Evolutionary conservation across 2,329 filamentous ascomycete species (phyloP), one percentile per base, ranked within the genome.

Genomic region (Didymella glomerata): DNA sequence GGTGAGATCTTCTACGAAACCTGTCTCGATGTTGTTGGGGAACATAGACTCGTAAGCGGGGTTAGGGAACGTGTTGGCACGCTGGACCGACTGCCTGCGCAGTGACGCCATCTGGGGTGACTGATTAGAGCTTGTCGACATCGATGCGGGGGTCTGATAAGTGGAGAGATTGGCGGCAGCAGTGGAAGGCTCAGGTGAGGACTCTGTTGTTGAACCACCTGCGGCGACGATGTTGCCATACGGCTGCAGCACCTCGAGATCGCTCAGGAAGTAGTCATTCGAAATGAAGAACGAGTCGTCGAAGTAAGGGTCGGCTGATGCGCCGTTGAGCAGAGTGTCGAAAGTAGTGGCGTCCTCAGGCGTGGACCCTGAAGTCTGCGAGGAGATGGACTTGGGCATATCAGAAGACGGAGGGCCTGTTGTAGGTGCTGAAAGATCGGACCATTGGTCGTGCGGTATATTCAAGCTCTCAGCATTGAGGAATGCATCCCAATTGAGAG

Each of bases 181-280:
- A 20, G 62, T 66, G 44, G 62, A 66, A 48, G 74, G 74, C 66
- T 78, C 76, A 49, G 76, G 76, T 34, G 76, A 78, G 25, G 75
- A 77, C 48, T 78, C 76, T 40, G 74, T 68, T 10, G 73, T 77
- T 24, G 74, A 75, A 28, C 67, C 68, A 48, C 67, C 73, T 28
- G 65, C 74, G 54, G 64, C 72, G 27, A 71, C 60, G 28, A 64
- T 68, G 59, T 73, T 70, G 53, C 69, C 70, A 57, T 76, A 73
- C 38, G 75, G 75, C 51, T 75, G 74, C 27, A 78, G 70, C 54
- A 77, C 70, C 55, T 77, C 76, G 10, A 77, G 65, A 48, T 78
- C 76, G 69, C 74, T 72, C 52, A 77, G 72, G 61, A 77, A 76
- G 68, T 77, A 77, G 64, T 78, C 74, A 70, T 75, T 76, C 36